These are phyloP conservation scores for Phalaenopsis equestris DNA, from an alignment of 106 monocot species.

Conservation along the genomic window DNA sequence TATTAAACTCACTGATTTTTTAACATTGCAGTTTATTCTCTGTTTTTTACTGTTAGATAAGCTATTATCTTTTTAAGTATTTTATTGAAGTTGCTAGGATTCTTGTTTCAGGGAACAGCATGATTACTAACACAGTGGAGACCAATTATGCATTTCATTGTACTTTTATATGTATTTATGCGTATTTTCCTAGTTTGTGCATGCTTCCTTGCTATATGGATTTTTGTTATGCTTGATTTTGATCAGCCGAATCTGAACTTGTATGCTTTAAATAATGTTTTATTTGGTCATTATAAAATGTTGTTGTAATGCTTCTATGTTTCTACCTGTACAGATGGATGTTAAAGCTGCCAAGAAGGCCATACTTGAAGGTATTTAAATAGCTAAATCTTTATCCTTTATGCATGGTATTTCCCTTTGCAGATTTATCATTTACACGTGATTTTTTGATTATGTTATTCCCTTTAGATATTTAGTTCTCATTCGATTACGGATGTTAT, in stretches of 20 bases:
- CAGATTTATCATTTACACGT: not conserved
- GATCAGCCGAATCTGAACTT: not conserved
- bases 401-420: not conserved
- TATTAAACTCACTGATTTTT: not conserved
- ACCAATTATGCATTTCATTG: not conserved
- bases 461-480: not conserved
- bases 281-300: not conserved
- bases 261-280: not conserved
- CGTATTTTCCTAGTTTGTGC: not conserved
- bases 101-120: not conserved
- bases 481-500: not conserved
- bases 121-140: not conserved
- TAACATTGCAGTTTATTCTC: not conserved
- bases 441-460: not conserved
- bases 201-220: not conserved
- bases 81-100: not conserved
- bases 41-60: not conserved
- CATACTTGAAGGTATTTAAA: slow-evolving; percentile 59
- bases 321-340: slow-evolving; percentile 46
- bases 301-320: slow-evolving; percentile 9
- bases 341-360: slow-evolving; percentile 67
- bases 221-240: not conserved
- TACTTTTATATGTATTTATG: not conserved
- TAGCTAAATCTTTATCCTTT: not conserved
- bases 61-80: not conserved